Evolutionary conservation across 2,329 filamentous ascomycete species (phyloP).

Genomic region (Nakataea oryzae): DNA sequence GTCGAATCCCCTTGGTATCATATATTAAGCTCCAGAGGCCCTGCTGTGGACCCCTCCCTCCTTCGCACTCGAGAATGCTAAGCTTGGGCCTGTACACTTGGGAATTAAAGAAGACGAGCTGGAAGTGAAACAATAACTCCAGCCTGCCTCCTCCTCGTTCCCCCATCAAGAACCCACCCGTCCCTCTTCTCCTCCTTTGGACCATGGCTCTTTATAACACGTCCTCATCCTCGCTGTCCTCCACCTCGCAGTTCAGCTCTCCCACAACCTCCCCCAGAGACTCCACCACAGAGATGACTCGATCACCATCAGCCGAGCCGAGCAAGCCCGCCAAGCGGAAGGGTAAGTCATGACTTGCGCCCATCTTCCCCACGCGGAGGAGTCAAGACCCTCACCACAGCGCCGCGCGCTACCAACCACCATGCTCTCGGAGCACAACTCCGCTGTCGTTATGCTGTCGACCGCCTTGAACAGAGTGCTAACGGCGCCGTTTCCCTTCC

Average conservation of each 20-base stretch:
- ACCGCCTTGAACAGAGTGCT: not conserved
- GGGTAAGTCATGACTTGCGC: constrained; percentile 21
- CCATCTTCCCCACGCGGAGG: not conserved
- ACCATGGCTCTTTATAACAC: not conserved
- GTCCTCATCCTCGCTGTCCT: constrained; percentile 6
- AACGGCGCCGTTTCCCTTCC: constrained; percentile 4
- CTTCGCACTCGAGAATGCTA: not conserved
- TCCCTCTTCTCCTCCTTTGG: not conserved
- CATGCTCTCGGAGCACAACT: not conserved
- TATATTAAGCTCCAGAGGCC: constrained; percentile 3
- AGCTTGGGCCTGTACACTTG: constrained; percentile 1
- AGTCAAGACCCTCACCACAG: not conserved
- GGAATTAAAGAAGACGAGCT: constrained; percentile 1
- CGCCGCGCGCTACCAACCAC: not conserved
- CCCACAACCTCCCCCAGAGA: constrained; percentile 10
- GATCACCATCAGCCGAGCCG: constrained; percentile 31
- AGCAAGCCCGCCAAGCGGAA: constrained; percentile 33
- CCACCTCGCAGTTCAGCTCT: constrained; percentile 8
- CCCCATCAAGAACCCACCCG: not conserved
- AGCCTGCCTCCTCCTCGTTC: not conserved
- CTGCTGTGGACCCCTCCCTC: constrained; percentile 2
- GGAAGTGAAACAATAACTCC: not conserved
- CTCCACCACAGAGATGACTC: constrained; percentile 20
- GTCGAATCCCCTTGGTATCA: not conserved
- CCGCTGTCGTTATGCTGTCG: not conserved